Conservation (phyloP, 2,329 filamentous ascomycete genomes). For the Periconia sp. region DNA sequence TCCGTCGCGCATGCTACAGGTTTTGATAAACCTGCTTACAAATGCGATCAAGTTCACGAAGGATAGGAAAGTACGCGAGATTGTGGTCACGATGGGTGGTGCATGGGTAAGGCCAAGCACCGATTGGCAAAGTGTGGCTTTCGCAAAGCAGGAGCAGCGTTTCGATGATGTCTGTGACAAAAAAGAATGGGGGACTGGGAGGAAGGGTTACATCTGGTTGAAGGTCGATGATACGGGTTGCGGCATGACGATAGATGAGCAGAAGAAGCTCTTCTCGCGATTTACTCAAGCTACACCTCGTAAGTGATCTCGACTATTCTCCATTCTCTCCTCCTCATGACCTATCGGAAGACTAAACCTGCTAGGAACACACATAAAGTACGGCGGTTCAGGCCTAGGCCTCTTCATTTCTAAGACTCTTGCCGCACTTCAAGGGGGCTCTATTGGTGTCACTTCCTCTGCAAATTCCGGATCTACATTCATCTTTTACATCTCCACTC, state of each 20-base stretch:
- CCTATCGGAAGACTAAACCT: too few relatives aligned
- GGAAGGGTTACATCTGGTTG: slow-evolving; percentile 42
- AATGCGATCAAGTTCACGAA: slow-evolving; percentile 46
- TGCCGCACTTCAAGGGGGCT: slow-evolving; percentile 42
- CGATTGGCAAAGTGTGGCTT: slow-evolving; percentile 21
- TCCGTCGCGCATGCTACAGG: slow-evolving; percentile 32
- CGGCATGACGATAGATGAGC: slow-evolving; percentile 46
- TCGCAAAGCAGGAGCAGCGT: slow-evolving; percentile 16
- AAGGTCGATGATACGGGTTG: slow-evolving; percentile 48
- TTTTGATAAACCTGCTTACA: slow-evolving; percentile 36
- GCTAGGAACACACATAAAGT: slow-evolving; percentile 38
- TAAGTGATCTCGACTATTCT: background rate
- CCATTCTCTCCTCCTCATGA: too few relatives aligned
- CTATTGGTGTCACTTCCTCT: slow-evolving; percentile 49
- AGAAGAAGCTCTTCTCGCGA: slow-evolving; percentile 37
- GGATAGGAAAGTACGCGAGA: slow-evolving; percentile 36
- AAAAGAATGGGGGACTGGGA: slow-evolving; percentile 38
- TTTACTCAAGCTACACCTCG: slow-evolving; percentile 39
- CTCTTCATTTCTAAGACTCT: slow-evolving; percentile 50
- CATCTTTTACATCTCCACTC: slow-evolving; percentile 47
- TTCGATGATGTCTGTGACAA: slow-evolving; percentile 14
- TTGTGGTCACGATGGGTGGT: slow-evolving; percentile 47
- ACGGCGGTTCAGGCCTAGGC: slow-evolving; percentile 51
- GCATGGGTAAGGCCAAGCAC: slow-evolving; percentile 21
- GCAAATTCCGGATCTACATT: slow-evolving; percentile 45